phyloP scores from a whole-genome alignment of 2,329 filamentous ascomycete genomes.

The Colletotrichum liriopes region DNA sequence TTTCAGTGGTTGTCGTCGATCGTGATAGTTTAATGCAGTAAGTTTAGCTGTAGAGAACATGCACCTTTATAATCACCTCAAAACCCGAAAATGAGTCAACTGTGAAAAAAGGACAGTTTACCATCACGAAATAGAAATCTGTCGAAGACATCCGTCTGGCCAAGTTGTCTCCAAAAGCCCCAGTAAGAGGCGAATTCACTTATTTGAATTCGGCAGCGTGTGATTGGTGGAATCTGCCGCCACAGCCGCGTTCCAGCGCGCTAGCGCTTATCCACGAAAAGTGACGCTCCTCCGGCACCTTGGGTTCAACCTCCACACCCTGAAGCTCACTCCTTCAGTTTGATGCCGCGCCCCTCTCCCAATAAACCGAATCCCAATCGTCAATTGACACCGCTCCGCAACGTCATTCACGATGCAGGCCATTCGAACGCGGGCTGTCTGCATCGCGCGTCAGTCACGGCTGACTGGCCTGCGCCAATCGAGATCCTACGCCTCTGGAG shows the following conservation, averaged over 20 bases:
- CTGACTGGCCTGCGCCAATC: constrained; percentile 53
- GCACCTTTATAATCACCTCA: constrained; percentile 6
- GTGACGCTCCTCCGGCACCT: constrained; percentile 38
- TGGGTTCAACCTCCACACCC: constrained; percentile 34
- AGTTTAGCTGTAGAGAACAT: background rate
- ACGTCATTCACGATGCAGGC: constrained; percentile 53
- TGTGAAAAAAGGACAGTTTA: constrained; percentile 41
- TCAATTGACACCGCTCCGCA: constrained; percentile 39
- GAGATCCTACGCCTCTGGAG: constrained; percentile 69
- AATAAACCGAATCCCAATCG: constrained; percentile 16
- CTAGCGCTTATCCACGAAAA: constrained; percentile 36
- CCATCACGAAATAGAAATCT: constrained; percentile 36
- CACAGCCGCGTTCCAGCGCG: background rate
- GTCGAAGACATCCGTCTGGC: constrained; percentile 38
- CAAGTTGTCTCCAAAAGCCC: constrained; percentile 41
- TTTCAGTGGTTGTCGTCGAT: background rate
- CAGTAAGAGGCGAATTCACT: constrained; percentile 34
- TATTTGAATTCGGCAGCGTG: constrained; percentile 43
- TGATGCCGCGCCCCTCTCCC: constrained; percentile 14
- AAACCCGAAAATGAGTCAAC: constrained; percentile 37
- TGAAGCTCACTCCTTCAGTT: constrained; percentile 37
- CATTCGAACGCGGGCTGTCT: constrained; percentile 54
- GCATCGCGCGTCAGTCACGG: constrained; percentile 56
- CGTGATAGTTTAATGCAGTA: background rate
- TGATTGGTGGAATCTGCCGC: constrained; percentile 34